Conservation (phyloP, 148 eudicot species). For the Rheum nobile region DNA sequence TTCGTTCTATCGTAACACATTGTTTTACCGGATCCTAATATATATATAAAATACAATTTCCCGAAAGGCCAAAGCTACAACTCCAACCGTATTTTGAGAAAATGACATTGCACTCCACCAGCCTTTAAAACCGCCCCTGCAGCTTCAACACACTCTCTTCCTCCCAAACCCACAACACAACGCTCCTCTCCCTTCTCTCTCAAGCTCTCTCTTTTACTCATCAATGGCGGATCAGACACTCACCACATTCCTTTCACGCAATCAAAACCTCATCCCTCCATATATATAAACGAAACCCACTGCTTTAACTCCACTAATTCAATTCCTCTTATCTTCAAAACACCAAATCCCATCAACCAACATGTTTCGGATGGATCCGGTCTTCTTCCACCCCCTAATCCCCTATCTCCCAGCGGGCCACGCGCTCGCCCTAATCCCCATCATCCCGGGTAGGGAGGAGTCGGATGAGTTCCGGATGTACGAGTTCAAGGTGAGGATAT, state of each 20-base stretch:
- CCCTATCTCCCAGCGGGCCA: neutral
- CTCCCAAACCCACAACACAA: neutral
- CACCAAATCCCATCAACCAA: neutral
- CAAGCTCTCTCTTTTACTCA: neutral
- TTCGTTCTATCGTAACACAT: no score
- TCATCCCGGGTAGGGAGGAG: conserved; percentile 4
- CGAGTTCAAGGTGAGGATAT: conserved; percentile 16
- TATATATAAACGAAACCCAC: neutral
- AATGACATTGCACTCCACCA: neutral
- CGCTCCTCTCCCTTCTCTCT: neutral
- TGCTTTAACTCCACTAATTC: neutral
- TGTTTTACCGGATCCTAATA: no score
- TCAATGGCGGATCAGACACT: neutral
- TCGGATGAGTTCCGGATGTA: conserved; percentile 19
- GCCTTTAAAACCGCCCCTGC: neutral
- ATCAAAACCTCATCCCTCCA: neutral
- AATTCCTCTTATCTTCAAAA: neutral
- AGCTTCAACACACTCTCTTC: neutral
- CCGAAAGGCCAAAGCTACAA: no score
- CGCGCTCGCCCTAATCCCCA: neutral
- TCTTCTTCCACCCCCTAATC: neutral
- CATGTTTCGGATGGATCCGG: neutral
- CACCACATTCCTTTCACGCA: neutral
- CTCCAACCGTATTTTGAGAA: conserved; percentile 1
- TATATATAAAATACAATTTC: no score